phyloP scores from a whole-genome alignment of 192 early-diverging fungal genomes.

The Linnemannia exigua region DNA sequence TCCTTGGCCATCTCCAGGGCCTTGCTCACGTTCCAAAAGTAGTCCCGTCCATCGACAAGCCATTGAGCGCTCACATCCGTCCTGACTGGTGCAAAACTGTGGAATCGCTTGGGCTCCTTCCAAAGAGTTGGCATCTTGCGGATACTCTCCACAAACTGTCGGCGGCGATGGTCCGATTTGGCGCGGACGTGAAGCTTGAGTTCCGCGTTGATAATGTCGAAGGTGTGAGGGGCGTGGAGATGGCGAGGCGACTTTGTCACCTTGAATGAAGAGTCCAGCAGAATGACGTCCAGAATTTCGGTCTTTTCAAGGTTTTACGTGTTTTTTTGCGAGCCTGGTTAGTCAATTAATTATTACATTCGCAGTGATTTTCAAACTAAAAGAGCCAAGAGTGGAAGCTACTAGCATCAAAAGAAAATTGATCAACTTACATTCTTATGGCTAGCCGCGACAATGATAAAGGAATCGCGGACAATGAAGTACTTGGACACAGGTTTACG shows the following conservation, averaged over 20 bases:
- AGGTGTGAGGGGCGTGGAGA: constrained; percentile 55
- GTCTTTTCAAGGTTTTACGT: constrained; percentile 27
- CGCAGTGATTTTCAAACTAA: background rate
- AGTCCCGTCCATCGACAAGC: constrained; percentile 84
- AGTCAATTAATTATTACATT: background rate
- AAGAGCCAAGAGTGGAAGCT: background rate
- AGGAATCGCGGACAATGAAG: constrained; percentile 79
- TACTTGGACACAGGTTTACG: constrained; percentile 71
- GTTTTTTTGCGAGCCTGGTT: constrained; percentile 1
- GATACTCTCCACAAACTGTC: constrained; percentile 73
- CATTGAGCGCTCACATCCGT: constrained; percentile 70
- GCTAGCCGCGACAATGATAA: constrained; percentile 59
- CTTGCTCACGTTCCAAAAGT: constrained; percentile 78
- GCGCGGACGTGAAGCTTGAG: constrained; percentile 75
- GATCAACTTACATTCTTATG: constrained; percentile 58
- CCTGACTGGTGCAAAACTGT: constrained; percentile 83
- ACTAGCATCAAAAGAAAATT: background rate
- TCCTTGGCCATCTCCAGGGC: constrained; percentile 79
- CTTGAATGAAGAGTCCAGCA: constrained; percentile 58
- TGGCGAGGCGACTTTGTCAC: constrained; percentile 44
- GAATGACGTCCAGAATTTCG: constrained; percentile 60
- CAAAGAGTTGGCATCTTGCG: constrained; percentile 64
- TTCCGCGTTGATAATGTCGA: constrained; percentile 70
- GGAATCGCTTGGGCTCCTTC: constrained; percentile 72
- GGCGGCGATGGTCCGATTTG: constrained; percentile 72